phyloP scores from a whole-genome alignment of 2,329 filamentous ascomycete species.

The Laburnicola sp. region DNA sequence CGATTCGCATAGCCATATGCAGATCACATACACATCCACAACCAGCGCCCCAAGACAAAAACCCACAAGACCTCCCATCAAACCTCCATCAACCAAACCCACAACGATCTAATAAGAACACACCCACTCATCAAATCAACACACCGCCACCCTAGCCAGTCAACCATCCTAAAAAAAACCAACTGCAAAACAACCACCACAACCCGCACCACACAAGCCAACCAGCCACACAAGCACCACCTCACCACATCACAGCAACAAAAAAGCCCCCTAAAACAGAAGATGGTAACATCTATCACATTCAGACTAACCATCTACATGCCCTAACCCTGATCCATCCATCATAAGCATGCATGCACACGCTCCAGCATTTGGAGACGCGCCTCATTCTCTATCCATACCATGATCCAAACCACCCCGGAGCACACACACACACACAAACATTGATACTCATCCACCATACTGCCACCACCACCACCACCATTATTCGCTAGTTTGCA shows the following conservation, averaged over 20 bases:
- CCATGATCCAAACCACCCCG: neutral
- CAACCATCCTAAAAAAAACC: too few relatives aligned
- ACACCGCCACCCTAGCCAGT: too few relatives aligned
- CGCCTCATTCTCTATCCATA: constrained; percentile 1
- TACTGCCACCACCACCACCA: neutral
- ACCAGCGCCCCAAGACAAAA: too few relatives aligned
- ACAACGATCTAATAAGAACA: too few relatives aligned
- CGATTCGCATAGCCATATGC: too few relatives aligned
- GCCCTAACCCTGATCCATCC: neutral
- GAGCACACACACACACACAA: neutral
- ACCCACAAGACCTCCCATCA: too few relatives aligned
- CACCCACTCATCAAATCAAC: too few relatives aligned
- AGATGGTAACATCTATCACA: neutral
- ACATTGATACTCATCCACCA: neutral
- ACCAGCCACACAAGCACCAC: too few relatives aligned
- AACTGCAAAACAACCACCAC: too few relatives aligned
- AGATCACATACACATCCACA: too few relatives aligned
- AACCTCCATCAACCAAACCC: too few relatives aligned
- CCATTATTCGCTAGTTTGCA: constrained; percentile 1
- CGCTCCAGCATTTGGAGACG: neutral
- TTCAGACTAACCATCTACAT: constrained; percentile 4
- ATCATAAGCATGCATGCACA: neutral
- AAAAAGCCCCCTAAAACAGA: neutral
- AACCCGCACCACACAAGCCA: too few relatives aligned
- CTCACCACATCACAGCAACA: neutral